Percentiles rank a stretch among this genome's conserved stretches.
phyloP scores from a whole-genome alignment of 768 basidiomycete species.

The Tremella mesenterica region DNA sequence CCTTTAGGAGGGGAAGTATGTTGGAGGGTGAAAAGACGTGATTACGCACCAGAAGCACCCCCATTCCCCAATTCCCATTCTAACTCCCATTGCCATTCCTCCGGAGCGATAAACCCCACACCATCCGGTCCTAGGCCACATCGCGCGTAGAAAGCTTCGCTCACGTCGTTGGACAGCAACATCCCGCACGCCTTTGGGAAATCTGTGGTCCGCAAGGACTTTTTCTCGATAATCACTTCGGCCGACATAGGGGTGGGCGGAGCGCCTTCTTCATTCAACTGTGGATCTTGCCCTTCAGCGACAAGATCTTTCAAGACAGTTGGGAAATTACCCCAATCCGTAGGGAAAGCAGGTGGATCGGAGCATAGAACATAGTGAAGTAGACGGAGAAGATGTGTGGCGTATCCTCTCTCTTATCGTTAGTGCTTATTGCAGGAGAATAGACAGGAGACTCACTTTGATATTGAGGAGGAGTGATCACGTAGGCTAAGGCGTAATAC shows the following conservation, averaged over 20 bases:
- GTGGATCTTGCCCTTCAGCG: no score
- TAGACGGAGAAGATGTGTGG: neutral
- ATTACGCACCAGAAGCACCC: no score
- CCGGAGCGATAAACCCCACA: constrained; percentile 22
- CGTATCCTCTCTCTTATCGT: neutral
- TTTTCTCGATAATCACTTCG: no score
- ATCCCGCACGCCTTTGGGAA: constrained; percentile 17
- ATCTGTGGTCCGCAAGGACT: no score
- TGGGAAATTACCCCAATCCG: neutral
- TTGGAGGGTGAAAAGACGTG: no score
- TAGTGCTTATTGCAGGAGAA: neutral
- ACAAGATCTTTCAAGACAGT: no score
- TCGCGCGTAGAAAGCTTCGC: constrained; percentile 19
- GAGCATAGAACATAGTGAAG: neutral
- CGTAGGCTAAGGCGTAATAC: neutral
- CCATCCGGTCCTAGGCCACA: constrained; percentile 9
- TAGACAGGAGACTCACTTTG: neutral
- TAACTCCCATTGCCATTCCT: constrained; percentile 12
- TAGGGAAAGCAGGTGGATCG: neutral
- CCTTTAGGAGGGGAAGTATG: no score
- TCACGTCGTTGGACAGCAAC: constrained; percentile 31
- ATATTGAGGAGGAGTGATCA: neutral
- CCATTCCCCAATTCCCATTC: no score
- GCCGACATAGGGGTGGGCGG: neutral
- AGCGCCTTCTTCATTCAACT: no score